Evolutionary conservation across 2,329 filamentous ascomycete genomes (phyloP).

Genomic region (Botrytis squamosa): DNA sequence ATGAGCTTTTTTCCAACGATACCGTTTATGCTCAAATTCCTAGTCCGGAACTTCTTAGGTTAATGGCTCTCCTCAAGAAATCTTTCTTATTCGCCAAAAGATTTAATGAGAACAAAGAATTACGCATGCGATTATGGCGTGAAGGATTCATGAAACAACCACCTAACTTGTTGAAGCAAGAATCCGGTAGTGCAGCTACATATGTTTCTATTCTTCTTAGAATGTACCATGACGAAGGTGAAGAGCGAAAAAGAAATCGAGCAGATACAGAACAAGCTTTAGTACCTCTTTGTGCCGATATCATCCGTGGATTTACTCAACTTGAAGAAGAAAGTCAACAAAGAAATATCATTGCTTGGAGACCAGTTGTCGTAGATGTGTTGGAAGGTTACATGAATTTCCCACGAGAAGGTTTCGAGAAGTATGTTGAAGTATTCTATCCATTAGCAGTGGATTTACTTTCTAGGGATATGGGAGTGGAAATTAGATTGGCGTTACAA

Average conservation of each 20-base stretch:
- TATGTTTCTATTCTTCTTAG: conserved; percentile 95
- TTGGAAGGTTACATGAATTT: conserved; percentile 90
- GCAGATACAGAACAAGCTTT: conserved; percentile 86
- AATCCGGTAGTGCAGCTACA: conserved; percentile 86
- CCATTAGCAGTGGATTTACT: conserved; percentile 81
- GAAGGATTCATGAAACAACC: conserved; percentile 99
- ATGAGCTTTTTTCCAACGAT: conserved; percentile 97
- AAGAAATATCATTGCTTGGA: conserved; percentile 94
- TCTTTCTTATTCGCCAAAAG: conserved; percentile 94
- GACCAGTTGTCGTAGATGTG: conserved; percentile 94
- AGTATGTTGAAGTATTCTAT: conserved; percentile 81
- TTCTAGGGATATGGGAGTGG: conserved; percentile 74
- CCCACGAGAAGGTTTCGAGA: conserved; percentile 73
- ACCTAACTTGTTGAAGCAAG: conserved; percentile 95
- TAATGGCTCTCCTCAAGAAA: conserved; percentile 94
- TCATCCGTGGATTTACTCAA: conserved; percentile 78
- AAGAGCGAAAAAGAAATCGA: conserved; percentile 76
- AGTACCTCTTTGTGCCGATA: conserved; percentile 92
- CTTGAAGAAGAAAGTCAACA: conserved; percentile 97
- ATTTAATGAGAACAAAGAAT: conserved; percentile 96
- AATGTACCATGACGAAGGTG: conserved; percentile 91
- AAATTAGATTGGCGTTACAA: conserved; percentile 76
- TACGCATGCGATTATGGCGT: conserved; percentile 90
- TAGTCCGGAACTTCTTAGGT: conserved; percentile 78
- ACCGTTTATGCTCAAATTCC: conserved; percentile 92